Conservation (phyloP, 306 rosid species). For the Castanea crenata region DNA sequence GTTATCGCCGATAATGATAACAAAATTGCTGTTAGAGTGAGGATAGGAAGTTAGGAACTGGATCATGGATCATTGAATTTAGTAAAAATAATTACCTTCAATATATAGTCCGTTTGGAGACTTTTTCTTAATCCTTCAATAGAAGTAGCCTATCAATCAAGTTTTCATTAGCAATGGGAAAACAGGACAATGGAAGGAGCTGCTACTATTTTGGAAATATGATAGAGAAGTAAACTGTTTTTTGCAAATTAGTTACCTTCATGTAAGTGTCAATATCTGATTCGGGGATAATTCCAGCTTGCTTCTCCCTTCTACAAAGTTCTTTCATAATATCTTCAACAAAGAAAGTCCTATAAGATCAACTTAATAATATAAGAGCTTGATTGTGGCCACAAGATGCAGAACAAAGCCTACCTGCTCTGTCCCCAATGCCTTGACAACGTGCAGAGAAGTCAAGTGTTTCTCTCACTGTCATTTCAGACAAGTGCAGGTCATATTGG, state of each 20-base stretch:
- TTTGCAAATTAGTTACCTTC: conserved; percentile 5
- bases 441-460: conserved; percentile 26
- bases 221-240: background rate
- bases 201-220: background rate
- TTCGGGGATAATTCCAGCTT: conserved; percentile 30
- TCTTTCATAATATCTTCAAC: conserved; percentile 25
- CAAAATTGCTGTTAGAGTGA: background rate
- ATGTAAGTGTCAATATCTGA: conserved; percentile 26
- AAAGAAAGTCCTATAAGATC: background rate
- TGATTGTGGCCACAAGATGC: background rate
- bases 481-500: conserved; percentile 31
- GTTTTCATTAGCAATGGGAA: background rate
- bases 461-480: conserved; percentile 35
- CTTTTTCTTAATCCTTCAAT: conserved; percentile 40
- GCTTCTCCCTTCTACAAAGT: conserved; percentile 24
- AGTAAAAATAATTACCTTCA: conserved; percentile 39
- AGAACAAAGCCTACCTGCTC: conserved; percentile 19
- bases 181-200: background rate
- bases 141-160: conserved; percentile 49
- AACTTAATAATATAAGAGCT: background rate
- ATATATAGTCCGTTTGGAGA: conserved; percentile 47
- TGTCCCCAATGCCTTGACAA: conserved; percentile 25
- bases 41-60: background rate
- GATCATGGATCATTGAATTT: background rate
- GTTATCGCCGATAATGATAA: background rate